Base-by-base conservation (phyloP, 2,329 filamentous ascomycete species). In the Alternaria ventricosa region DNA sequence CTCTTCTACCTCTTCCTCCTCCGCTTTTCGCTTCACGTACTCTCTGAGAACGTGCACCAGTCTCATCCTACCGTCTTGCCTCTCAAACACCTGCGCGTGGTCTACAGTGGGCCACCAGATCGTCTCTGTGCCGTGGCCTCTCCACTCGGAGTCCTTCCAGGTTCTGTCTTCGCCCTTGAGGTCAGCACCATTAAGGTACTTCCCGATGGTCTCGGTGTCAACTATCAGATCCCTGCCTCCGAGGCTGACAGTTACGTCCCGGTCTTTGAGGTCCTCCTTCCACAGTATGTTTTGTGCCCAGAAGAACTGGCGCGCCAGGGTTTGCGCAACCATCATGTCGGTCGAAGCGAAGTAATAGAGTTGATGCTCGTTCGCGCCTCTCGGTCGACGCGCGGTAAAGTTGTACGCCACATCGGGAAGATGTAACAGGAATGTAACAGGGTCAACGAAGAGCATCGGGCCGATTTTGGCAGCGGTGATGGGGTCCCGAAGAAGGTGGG, bases 241-340 rank as follows among this genome's bases (percentile, higher is more conserved):
- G 23, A 92, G 80, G 60, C 82, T 86, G 0, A 91, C 88, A 0
- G 87, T 88, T 11, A 89, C 85, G 18, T 78, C 65, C 50, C 80
- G 76, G 60, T 78, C 67, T 55, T 78, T 66, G 49, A 92, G 76
- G 64, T 91, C 88, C 51, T 92, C 88, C 68, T 87, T 88, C 90
- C 90, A 93, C 8, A 91, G 79, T 43, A 91, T 87, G 66, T 90
- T 92, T 68, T 92, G 85, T 25, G 84, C 84, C 91, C 90, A 93
- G 78, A 91, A 92, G 79, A 93, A 92, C 70, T 89, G 85, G 4
- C 90, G 82, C 0, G 85, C 87, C 1, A 93, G 81, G 10, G 87
- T 88, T 60, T 90, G 85, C 10, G 90, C 86, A 3, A 91, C 88
- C 3, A 88, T 88, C 27, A 88, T 87, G 68, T 93, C 90, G 57